Base-by-base conservation (phyloP, 2,329 filamentous ascomycete species). In the Xylaria arbuscula region DNA sequence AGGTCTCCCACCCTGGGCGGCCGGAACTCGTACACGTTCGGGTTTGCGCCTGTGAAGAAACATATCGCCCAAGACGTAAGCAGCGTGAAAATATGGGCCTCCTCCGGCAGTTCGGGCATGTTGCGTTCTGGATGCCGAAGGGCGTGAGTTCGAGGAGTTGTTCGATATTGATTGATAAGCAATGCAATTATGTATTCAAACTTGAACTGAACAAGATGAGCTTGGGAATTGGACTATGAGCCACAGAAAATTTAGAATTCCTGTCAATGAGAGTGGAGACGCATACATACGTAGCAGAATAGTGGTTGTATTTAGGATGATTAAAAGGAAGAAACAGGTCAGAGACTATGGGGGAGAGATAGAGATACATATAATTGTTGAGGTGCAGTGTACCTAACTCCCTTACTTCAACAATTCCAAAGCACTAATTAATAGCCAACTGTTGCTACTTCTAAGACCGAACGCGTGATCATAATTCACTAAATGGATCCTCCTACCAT, bases 11-110 rank as follows among this genome's bases (percentile, higher is more conserved):
- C n/a, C 13, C 3, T 40, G 4, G 64, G 64, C 5, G 57, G 32
- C 40, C 57, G 57, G 57, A 62, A 66, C 38, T 66, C 63, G 32
- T 32, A 38, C 15, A 36, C 50, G 3, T 15, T n/a, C 7, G 64
- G 64, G 22, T 61, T 51, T 0, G 22, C n/a, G 22, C 38, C 57
- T 13, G 40, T 2, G 57, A 66, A 66, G 57, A 66, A 66, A n/a
- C 64, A 66, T 17, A 66, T 0, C 1, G 57, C 64, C 64, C 64
- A 66, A 7, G 57, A 53, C n/a, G 24, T 22, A 2, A 40, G 51
- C 9, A 9, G 42, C 22, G 15, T 8, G 17, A 62, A 62, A 4
- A 45, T n/a, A 11, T 58, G 36, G 6, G 42, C 10, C 62, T 64
- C 62, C 22, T 24, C 45, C 45, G 28, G 22, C 34, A 5, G 22